Evolutionary conservation across 257 asterid genomes (phyloP).

Genomic region (Solanum chiquidenum): DNA sequence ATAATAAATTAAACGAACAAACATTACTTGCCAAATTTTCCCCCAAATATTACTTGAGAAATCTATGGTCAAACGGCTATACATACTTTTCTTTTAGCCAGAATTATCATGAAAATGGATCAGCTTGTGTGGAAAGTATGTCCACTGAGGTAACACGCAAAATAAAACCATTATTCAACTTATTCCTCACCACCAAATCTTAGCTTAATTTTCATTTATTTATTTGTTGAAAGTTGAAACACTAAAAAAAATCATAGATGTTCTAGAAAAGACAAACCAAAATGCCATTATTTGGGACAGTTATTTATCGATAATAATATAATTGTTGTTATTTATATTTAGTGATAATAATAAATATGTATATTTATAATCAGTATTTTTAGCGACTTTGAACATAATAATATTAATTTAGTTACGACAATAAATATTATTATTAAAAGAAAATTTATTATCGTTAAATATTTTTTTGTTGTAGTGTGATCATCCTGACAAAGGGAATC

Average conservation of each 20-base stretch:
- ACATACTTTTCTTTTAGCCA: not conserved
- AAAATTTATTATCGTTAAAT: not conserved
- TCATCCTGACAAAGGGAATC: not conserved
- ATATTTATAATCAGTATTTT: no score
- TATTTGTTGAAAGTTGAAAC: not conserved
- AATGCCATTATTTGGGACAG: not conserved
- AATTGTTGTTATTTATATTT: no score
- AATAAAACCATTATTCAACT: not conserved
- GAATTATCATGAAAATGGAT: not conserved
- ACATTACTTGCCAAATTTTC: no score
- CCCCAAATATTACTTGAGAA: no score
- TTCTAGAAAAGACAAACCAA: not conserved
- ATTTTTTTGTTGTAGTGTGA: not conserved
- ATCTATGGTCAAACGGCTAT: not conserved
- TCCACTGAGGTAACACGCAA: not conserved
- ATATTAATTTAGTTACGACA: rapidly evolving
- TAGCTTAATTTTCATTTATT: not conserved
- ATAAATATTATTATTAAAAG: not conserved
- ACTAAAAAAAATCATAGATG: not conserved
- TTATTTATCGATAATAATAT: not conserved
- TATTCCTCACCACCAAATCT: not conserved
- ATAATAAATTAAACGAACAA: no score
- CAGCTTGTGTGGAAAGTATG: not conserved
- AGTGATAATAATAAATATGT: no score
- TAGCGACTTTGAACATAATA: rapidly evolving